phyloP scores from a whole-genome alignment of 169 alveolate genomes.

The Haemoproteus tartakovskyi region DNA sequence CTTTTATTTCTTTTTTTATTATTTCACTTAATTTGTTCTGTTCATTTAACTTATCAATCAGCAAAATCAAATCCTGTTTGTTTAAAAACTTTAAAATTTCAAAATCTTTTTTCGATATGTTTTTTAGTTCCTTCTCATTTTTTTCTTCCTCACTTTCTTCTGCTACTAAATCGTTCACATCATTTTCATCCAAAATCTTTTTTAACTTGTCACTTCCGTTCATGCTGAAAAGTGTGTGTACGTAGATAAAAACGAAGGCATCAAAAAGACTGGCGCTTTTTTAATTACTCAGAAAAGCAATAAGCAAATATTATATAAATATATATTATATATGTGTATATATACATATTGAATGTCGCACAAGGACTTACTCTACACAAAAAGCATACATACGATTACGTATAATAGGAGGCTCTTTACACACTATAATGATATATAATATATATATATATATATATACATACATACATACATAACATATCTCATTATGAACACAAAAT shows the following conservation, averaged over 20 bases:
- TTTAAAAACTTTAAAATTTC: constrained; percentile 68
- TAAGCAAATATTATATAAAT: no score
- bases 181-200: constrained; percentile 67
- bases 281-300: no score
- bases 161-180: constrained; percentile 14
- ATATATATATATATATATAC: no score
- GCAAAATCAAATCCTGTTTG: constrained; percentile 67
- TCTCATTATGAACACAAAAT: no score
- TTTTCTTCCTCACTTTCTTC: constrained; percentile 34
- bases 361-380: no score
- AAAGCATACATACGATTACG: no score
- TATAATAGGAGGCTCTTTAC: no score
- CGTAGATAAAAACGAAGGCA: not conserved
- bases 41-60: constrained; percentile 67
- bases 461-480: no score
- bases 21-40: constrained; percentile 58
- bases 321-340: no score
- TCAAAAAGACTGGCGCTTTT: no score
- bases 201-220: constrained; percentile 65
- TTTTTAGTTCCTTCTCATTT: constrained; percentile 34
- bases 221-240: constrained; percentile 22
- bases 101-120: constrained; percentile 64
- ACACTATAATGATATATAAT: no score
- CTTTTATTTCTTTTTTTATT: constrained; percentile 30
- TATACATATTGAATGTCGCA: no score